Evolutionary conservation across 306 rosid genomes (phyloP), one percentile per base, ranked within the genome.

Genomic region (Fragaria ananassa): DNA sequence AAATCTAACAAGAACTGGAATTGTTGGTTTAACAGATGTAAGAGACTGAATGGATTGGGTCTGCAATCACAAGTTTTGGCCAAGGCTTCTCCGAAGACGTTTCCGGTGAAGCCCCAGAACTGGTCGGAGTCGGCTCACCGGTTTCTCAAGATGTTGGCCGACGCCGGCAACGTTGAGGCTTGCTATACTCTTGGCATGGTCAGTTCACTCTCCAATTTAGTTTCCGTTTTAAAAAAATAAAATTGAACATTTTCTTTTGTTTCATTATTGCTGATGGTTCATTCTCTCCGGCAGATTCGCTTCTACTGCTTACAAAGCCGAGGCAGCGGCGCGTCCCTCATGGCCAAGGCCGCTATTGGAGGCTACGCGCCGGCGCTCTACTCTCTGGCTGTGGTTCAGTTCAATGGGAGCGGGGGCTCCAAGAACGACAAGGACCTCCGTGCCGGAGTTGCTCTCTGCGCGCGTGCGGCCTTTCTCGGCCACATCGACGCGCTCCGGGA

Each of bases 121-220:
- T 94, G 98, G 98, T 82, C 81, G 10, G 97, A 94, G 25, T 83
- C 95, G 8, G 80, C 96, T 75, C 97, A 92, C 70, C 91, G 89
- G 1, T 94, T 92, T 49, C 84, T 94, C 39, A 94, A 92, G 82
- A 93, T 27, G n/a, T 90, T 96, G 19, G 84, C 88, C 67, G 97
- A 92, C 15, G 88, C 98, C 54, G 98, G 97, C n/a, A 94, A 94
- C 83, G 79, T 85, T 1, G 97, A 90, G 71, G 98, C 98, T 4
- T 88, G 91, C 79, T 94, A 91, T 73, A 89, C 95, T 73, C 90
- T 94, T 12, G 98, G 98, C 87, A 92, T 94, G 98, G 98, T 94
- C 2, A 81, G 96, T 84, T 51, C 27, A 72, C 54, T 47, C 15
- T 18, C 42, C 44, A 3, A 6, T 9, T 51, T 21, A 10, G 1